A percentile compares a stretch with the other conserved stretches of the same genome.
phyloP scores from a whole-genome alignment of 495 filamentous ascomycete species.

The Parachaetomium inaequale region DNA sequence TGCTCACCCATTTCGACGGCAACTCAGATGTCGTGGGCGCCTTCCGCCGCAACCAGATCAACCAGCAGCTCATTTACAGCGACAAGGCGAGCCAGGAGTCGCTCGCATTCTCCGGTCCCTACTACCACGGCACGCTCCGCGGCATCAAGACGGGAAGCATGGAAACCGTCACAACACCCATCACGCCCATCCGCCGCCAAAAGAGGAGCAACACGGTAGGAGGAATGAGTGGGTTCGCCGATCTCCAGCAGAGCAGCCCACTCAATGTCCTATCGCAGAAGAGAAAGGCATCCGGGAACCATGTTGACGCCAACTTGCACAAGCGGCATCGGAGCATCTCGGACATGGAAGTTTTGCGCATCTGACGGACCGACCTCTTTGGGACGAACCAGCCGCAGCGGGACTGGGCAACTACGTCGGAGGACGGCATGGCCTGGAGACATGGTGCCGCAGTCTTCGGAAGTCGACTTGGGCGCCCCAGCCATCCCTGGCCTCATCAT shows the following conservation, averaged over 20 bases:
- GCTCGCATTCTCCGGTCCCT: slow-evolving; percentile 52
- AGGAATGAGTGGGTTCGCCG: slow-evolving; percentile 20
- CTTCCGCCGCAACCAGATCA: slow-evolving; percentile 74
- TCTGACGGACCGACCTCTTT: slow-evolving; percentile 10
- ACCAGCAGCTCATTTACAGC: slow-evolving; percentile 64
- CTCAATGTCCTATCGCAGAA: slow-evolving; percentile 42
- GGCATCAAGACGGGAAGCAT: slow-evolving; percentile 56
- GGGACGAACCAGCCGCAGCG: not conserved
- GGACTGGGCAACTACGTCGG: slow-evolving; percentile 27
- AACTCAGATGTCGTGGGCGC: slow-evolving; percentile 66
- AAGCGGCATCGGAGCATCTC: slow-evolving; percentile 51
- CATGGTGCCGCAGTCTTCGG: slow-evolving; percentile 9
- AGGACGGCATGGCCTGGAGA: slow-evolving; percentile 33
- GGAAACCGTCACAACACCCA: slow-evolving; percentile 51
- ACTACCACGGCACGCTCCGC: slow-evolving; percentile 45
- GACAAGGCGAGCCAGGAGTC: slow-evolving; percentile 53
- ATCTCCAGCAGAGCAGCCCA: slow-evolving; percentile 39
- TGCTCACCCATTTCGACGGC: slow-evolving; percentile 63
- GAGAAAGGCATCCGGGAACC: slow-evolving; percentile 45
- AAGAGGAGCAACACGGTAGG: slow-evolving; percentile 35
- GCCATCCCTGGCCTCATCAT: slow-evolving; percentile 36
- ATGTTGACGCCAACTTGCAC: slow-evolving; percentile 35
- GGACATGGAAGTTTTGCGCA: slow-evolving; percentile 34
- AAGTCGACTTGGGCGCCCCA: slow-evolving; percentile 9
- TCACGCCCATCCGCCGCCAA: slow-evolving; percentile 50